Evolutionary conservation across 2,329 filamentous ascomycete species (phyloP).

Genomic region (Apiospora arundinis): DNA sequence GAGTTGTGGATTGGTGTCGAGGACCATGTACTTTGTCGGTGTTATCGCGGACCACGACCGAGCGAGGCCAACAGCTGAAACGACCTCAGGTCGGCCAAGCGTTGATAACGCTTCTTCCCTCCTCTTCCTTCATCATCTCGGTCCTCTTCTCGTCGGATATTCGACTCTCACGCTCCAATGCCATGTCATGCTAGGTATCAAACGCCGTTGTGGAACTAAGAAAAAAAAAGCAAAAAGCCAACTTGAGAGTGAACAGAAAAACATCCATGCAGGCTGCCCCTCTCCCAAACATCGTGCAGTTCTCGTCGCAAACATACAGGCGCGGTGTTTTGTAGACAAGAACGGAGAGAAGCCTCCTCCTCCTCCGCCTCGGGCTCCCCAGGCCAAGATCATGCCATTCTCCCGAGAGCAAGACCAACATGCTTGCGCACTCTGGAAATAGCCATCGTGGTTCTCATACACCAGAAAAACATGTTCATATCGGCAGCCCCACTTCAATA

Average conservation of each 20-base stretch:
- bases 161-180: not conserved
- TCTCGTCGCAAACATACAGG: not conserved
- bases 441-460: not conserved
- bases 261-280: not conserved
- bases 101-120: not conserved
- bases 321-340: not conserved
- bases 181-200: constrained; percentile 18
- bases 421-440: not conserved
- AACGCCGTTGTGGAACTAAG: constrained; percentile 13
- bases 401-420: not conserved
- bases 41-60: not conserved
- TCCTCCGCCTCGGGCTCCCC: not conserved
- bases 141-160: not conserved
- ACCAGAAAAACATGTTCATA: not conserved
- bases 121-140: not conserved
- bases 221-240: constrained; percentile 13
- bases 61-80: not conserved
- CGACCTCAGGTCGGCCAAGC: not conserved
- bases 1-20: not conserved
- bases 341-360: not conserved
- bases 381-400: not conserved
- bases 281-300: not conserved
- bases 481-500: not conserved
- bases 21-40: not conserved
- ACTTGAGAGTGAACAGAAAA: constrained; percentile 11